These are phyloP conservation scores for Colletotrichum horii DNA, from an alignment of 2,329 filamentous ascomycete genomes.

Conservation along the genomic window DNA sequence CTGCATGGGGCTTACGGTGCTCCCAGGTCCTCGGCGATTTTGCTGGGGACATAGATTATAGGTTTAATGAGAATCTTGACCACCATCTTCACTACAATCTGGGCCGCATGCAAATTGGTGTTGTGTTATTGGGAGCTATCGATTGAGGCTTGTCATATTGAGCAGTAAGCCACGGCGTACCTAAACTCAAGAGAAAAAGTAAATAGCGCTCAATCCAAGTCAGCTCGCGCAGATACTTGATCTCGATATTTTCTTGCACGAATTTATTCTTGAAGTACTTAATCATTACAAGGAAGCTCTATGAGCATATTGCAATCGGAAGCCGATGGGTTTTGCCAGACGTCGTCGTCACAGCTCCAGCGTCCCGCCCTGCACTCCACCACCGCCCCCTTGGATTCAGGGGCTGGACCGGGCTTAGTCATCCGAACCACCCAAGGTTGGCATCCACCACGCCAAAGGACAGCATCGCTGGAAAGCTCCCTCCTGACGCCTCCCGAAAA, in stretches of 20 bases:
- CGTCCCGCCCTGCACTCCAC: neutral
- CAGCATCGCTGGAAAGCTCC: slow-evolving; percentile 8
- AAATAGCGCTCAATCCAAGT: no score
- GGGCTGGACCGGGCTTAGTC: slow-evolving; percentile 15
- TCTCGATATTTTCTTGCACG: no score
- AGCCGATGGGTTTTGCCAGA: fast-evolving
- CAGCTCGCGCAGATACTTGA: no score
- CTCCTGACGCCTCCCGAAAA: neutral
- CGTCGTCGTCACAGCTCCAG: neutral
- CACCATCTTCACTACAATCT: neutral
- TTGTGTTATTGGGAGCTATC: fast-evolving
- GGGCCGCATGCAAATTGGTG: fast-evolving
- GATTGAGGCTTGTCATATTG: neutral
- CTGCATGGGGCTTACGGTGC: neutral
- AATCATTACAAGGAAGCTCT: neutral
- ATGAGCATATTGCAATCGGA: fast-evolving
- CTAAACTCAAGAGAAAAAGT: no score
- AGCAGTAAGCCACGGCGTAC: neutral
- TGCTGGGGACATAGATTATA: neutral
- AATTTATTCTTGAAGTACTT: no score
- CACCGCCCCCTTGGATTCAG: slow-evolving; percentile 12
- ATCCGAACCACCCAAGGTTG: slow-evolving; percentile 1
- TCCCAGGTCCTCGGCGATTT: neutral
- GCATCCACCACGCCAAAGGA: slow-evolving; percentile 11
- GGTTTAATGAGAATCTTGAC: slow-evolving; percentile 12